A percentile compares a stretch with the other conserved stretches of the same genome.
phyloP scores from a whole-genome alignment of 2,329 filamentous ascomycete species.

The Cercospora sp. region DNA sequence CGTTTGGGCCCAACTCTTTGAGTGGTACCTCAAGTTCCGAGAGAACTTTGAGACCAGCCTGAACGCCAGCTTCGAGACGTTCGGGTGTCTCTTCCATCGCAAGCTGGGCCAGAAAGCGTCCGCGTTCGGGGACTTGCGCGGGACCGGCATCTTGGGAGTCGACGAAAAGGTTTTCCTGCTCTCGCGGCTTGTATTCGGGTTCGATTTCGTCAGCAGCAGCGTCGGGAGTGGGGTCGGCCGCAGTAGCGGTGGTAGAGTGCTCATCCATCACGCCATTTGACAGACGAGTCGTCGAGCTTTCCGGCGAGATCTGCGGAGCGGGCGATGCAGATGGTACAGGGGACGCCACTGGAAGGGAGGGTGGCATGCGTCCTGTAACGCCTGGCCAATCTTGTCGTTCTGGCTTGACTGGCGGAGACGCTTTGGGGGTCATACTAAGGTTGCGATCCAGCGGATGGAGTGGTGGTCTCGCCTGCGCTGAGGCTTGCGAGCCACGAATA shows the following conservation, averaged over 20 bases:
- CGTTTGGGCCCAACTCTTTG: constrained; percentile 24
- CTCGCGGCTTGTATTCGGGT: constrained; percentile 18
- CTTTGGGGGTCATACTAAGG: background rate
- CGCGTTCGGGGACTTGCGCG: constrained; percentile 10
- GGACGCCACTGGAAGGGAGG: background rate
- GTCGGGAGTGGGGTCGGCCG: background rate
- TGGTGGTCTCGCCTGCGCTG: constrained; percentile 12
- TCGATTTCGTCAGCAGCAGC: constrained; percentile 8
- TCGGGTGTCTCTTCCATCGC: constrained; percentile 37
- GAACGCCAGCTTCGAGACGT: constrained; percentile 44
- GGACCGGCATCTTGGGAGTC: constrained; percentile 11
- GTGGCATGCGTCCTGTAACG: background rate
- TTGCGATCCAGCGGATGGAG: constrained; percentile 26
- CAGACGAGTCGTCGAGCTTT: background rate
- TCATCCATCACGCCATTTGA: background rate
- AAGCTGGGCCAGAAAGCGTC: constrained; percentile 37
- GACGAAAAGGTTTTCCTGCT: constrained; percentile 21
- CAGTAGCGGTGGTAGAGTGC: background rate
- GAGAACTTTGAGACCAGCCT: constrained; percentile 42
- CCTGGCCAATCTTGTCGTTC: background rate
- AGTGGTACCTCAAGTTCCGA: constrained; percentile 40
- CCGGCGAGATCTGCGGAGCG: background rate
- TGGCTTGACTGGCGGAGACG: background rate
- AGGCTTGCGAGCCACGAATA: constrained; percentile 3
- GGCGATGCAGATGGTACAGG: background rate